These are phyloP conservation scores for Metschnikowia drakensbergensis DNA, from an alignment of 805 yeast genomes.

Conservation along the genomic window DNA sequence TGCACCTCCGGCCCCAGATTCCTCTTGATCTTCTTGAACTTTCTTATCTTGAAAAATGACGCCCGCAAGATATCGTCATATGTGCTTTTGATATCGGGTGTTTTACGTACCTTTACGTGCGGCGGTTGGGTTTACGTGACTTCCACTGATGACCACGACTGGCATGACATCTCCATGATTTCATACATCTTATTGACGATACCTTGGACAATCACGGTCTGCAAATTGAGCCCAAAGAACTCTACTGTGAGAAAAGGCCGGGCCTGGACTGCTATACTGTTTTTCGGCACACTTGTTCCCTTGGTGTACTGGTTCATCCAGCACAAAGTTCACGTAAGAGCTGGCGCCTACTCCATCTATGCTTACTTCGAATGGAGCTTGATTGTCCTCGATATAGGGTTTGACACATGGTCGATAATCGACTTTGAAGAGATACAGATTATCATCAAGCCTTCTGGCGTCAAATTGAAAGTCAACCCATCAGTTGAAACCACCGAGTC, in stretches of 20 bases:
- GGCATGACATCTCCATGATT: conserved; percentile 95
- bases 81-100: conserved; percentile 56
- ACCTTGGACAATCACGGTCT: conserved; percentile 80
- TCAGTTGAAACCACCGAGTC: not conserved
- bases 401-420: conserved; percentile 72
- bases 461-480: conserved; percentile 2
- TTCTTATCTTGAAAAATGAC: conserved; percentile 42
- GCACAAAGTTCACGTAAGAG: conserved; percentile 78
- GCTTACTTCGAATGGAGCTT: conserved; percentile 95
- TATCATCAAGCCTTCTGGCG: conserved; percentile 5
- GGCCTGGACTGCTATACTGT: conserved; percentile 50
- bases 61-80: conserved; percentile 33
- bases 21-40: conserved; percentile 51
- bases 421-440: conserved; percentile 69
- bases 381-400: conserved; percentile 76
- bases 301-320: conserved; percentile 85
- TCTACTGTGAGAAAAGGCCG: conserved; percentile 50
- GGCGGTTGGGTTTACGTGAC: conserved; percentile 99
- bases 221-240: conserved; percentile 43
- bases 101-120: conserved; percentile 86
- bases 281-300: conserved; percentile 75
- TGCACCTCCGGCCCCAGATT: conserved; percentile 92
- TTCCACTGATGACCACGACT: conserved; percentile 94
- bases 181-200: conserved; percentile 80
- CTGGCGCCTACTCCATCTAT: conserved; percentile 95